Evolutionary conservation across 2,329 filamentous ascomycete genomes (phyloP).

Genomic region (Ceratocystis harringtonii): DNA sequence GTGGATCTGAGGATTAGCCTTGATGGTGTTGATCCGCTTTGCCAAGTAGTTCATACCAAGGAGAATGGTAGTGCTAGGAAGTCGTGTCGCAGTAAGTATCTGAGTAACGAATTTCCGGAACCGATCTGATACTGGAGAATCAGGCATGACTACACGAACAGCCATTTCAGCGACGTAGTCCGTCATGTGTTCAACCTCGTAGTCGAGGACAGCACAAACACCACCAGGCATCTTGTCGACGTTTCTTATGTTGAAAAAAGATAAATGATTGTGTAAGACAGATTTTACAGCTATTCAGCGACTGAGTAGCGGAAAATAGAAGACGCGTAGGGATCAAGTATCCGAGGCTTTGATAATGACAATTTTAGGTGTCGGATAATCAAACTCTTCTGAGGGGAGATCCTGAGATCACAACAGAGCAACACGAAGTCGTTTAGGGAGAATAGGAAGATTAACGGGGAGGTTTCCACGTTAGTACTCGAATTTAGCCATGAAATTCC

Average conservation of each 20-base stretch:
- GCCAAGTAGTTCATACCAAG: slow-evolving; percentile 82
- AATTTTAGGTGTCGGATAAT: neutral
- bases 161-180: slow-evolving; percentile 90
- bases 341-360: neutral
- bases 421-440: neutral
- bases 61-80: slow-evolving; percentile 82
- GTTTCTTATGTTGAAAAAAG: neutral
- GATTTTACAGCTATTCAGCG: neutral
- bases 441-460: neutral
- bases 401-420: neutral
- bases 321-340: neutral
- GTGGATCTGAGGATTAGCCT: slow-evolving; percentile 26
- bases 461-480: slow-evolving; percentile 4
- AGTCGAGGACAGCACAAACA: slow-evolving; percentile 86
- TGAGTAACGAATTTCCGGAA: slow-evolving; percentile 88
- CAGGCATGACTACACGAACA: slow-evolving; percentile 40
- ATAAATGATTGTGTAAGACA: neutral
- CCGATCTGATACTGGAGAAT: slow-evolving; percentile 43
- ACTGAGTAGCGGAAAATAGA: neutral
- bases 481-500: slow-evolving; percentile 9
- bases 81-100: slow-evolving; percentile 75
- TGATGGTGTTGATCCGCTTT: slow-evolving; percentile 64
- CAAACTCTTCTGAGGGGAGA: neutral
- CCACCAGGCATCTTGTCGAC: slow-evolving; percentile 53
- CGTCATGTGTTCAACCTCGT: slow-evolving; percentile 91